Evolutionary conservation across 495 filamentous ascomycete species (phyloP).

Genomic region (Bacidia rubella): DNA sequence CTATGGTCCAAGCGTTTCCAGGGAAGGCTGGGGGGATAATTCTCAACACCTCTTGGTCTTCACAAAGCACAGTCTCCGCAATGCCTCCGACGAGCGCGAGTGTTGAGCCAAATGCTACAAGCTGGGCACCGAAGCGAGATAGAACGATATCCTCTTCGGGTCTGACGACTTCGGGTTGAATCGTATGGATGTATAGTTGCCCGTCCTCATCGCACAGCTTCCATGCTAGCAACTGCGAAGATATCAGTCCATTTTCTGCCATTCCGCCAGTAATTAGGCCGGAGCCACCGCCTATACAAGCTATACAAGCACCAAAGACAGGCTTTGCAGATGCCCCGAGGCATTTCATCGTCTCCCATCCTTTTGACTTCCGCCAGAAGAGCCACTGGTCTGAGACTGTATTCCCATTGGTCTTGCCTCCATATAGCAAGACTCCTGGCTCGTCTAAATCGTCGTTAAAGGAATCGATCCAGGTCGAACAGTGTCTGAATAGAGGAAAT

Average conservation of each 20-base stretch:
- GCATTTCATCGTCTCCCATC: constrained; percentile 38
- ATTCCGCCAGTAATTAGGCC: constrained; percentile 63
- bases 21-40: constrained; percentile 10
- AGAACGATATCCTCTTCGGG: neutral
- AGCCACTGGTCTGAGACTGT: constrained; percentile 46
- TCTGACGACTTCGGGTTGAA: constrained; percentile 6
- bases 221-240: constrained; percentile 48
- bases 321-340: constrained; percentile 28
- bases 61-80: constrained; percentile 21
- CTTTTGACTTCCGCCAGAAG: constrained; percentile 43
- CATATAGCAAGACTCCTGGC: constrained; percentile 44
- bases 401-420: constrained; percentile 51
- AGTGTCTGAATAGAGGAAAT: constrained; percentile 57
- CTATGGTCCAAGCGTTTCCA: constrained; percentile 9
- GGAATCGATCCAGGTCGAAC: constrained; percentile 38
- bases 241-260: constrained; percentile 40
- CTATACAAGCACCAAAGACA: constrained; percentile 49
- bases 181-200: constrained; percentile 10
- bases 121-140: constrained; percentile 27
- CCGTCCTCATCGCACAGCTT: constrained; percentile 19
- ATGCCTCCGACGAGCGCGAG: constrained; percentile 32
- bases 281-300: constrained; percentile 23
- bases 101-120: constrained; percentile 29
- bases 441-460: constrained; percentile 21
- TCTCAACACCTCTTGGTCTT: constrained; percentile 27